Conservation (phyloP, 352 stramenopile genomes). For the Elongisporangium undulatum region DNA sequence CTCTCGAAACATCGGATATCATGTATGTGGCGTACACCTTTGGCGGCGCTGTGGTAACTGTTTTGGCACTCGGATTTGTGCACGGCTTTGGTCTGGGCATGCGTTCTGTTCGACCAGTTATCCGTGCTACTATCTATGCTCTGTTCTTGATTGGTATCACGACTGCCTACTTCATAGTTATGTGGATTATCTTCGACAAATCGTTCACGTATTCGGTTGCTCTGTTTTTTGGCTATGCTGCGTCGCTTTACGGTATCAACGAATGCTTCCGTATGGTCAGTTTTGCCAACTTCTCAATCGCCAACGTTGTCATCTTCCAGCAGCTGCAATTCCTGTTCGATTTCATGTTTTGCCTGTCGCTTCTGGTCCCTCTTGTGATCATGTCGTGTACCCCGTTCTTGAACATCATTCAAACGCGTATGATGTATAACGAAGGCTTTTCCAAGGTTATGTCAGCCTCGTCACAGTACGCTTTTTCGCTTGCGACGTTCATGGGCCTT, state of each 20-base stretch:
- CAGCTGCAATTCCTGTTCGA: slow-evolving; percentile 79
- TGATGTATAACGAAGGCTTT: slow-evolving; percentile 87
- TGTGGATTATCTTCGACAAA: slow-evolving; percentile 32
- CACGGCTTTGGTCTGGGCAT: slow-evolving; percentile 40
- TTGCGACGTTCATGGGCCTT: slow-evolving; percentile 63
- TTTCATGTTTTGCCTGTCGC: slow-evolving; percentile 60
- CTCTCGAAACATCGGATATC: slow-evolving; percentile 35
- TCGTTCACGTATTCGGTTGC: slow-evolving; percentile 35
- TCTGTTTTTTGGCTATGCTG: slow-evolving; percentile 63
- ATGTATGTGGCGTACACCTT: slow-evolving; percentile 48
- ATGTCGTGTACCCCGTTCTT: slow-evolving; percentile 74
- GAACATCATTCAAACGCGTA: slow-evolving; percentile 78
- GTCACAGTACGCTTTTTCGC: slow-evolving; percentile 73
- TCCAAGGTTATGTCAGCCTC: slow-evolving; percentile 76
- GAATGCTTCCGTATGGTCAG: slow-evolving; percentile 73
- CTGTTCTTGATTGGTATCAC: slow-evolving; percentile 20
- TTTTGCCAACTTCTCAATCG: slow-evolving; percentile 55
- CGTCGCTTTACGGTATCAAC: slow-evolving; percentile 65
- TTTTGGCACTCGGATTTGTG: slow-evolving; percentile 44
- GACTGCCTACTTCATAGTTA: slow-evolving; percentile 44
- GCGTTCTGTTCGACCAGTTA: slow-evolving; percentile 29
- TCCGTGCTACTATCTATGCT: slow-evolving; percentile 46
- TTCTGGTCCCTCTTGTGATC: slow-evolving; percentile 63
- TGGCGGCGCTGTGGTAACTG: slow-evolving; percentile 40
- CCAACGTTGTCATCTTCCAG: slow-evolving; percentile 47